Conservation (phyloP, 1,139 yeast genomes). For the Zygoascus hellenicus region DNA sequence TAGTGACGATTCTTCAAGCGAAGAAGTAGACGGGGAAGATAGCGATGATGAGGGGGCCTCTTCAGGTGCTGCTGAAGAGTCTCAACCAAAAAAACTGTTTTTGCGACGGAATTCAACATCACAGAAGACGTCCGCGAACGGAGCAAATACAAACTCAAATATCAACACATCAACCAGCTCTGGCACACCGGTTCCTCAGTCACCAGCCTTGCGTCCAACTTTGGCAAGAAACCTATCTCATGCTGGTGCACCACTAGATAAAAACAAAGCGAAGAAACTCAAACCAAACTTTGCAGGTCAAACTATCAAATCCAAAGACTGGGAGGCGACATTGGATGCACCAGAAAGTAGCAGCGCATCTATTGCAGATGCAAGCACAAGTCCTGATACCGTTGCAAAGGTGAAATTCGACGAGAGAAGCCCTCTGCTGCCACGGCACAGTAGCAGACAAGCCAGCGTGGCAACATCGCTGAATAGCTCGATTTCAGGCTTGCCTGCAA, state of each 20-base stretch:
- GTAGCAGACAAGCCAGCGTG: conserved; percentile 2
- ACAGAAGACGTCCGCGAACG: too few species aligned
- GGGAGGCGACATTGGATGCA: conserved; percentile 8
- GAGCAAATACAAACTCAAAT: too few species aligned
- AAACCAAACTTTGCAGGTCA: conserved; percentile 71
- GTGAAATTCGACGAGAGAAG: conserved; percentile 5
- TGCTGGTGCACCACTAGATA: conserved; percentile 14
- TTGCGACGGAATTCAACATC: conserved; percentile 11
- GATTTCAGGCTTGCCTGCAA: neutral
- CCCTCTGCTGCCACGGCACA: conserved; percentile 6
- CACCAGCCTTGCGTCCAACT: conserved; percentile 13
- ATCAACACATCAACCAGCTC: neutral
- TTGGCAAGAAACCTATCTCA: conserved; percentile 19
- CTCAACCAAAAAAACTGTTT: conserved; percentile 6
- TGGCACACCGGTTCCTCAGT: neutral
- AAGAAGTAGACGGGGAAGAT: conserved; percentile 19
- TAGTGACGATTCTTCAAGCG: conserved; percentile 23
- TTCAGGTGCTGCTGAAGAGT: neutral
- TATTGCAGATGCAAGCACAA: neutral
- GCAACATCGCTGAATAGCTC: neutral
- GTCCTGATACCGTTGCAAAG: neutral
- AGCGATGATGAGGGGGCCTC: conserved; percentile 22
- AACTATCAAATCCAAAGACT: conserved; percentile 32
- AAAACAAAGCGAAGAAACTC: conserved; percentile 20
- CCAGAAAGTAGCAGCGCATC: conserved; percentile 6